A percentile compares a stretch with the other conserved stretches of the same genome.
Evolutionary conservation across 768 basidiomycete genomes (phyloP).

Genomic region (Boletus rubroflammeus): DNA sequence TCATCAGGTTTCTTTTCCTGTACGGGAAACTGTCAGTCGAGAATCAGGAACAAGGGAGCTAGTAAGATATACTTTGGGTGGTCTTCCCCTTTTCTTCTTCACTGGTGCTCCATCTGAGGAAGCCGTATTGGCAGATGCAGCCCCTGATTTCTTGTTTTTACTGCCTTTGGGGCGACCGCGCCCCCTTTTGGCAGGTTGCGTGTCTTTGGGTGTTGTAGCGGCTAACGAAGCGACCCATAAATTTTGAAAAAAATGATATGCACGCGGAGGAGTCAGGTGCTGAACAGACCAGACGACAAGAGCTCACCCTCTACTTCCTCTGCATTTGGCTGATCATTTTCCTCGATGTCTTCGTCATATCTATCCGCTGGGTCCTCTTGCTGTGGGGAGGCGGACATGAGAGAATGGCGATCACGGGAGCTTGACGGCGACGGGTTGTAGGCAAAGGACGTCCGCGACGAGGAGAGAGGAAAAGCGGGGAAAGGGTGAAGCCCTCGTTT

Average conservation of each 20-base stretch:
- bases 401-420: conserved; percentile 25
- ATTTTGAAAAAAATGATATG: conserved; percentile 18
- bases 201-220: conserved; percentile 37
- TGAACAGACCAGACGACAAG: conserved; percentile 9
- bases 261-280: conserved; percentile 10
- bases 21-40: conserved; percentile 10
- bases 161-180: conserved; percentile 89
- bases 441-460: conserved; percentile 33
- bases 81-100: conserved; percentile 49
- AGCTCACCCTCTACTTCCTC: conserved; percentile 32
- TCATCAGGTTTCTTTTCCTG: conserved; percentile 38
- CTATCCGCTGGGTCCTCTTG: conserved; percentile 55
- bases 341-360: conserved; percentile 57
- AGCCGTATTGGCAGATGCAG: conserved; percentile 27
- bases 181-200: conserved; percentile 60
- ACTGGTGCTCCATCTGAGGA: conserved; percentile 28
- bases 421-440: conserved; percentile 16
- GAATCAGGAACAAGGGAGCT: conserved; percentile 20
- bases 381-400: conserved; percentile 62
- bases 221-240: conserved; percentile 30
- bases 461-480: conserved; percentile 55
- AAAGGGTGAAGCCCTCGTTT: conserved; percentile 67
- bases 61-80: conserved; percentile 43
- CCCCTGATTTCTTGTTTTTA: conserved; percentile 61
- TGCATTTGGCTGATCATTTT: conserved; percentile 41